Base-by-base conservation (phyloP, 2,329 filamentous ascomycete species). In the Claviceps sp. region DNA sequence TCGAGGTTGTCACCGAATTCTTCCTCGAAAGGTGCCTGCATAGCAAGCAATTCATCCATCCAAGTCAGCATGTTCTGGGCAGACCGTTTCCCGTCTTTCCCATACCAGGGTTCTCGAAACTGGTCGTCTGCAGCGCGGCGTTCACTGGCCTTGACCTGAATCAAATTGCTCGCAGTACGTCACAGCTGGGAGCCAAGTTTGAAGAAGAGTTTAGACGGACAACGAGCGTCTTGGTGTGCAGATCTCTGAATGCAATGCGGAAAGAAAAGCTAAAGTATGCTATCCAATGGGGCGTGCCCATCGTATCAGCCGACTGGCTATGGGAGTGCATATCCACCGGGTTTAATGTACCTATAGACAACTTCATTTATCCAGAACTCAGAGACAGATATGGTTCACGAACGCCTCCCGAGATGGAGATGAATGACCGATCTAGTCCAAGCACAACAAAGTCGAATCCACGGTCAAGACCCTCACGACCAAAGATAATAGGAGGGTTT, bases 1-100 rank as follows among this genome's bases (percentile, higher is more conserved):
- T 78, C 7, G 63, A 73, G 49, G 64, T 77, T 44, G 82, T 95
- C 36, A 97, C 89, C 11, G 89, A 95, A 63, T 94, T 93, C 75
- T 98, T 91, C 78, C 76, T 98, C 50, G 93, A 98, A 68, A 81
- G 82, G 47, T 97, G 91, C 64, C 72, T 98, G 41, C 82, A 90
- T 63, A 79, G 80, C 56, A 93, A 87, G 65, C 71, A 70, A 26
- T 78, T 91, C 59, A 74, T 88, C 47, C 72, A 85, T 34, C 88
- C 89, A 5, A 70, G 74, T 49, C 73, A 79, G 4, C 82, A 93
- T 24, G 75, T 87, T 42, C 76, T 94, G 24, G 89, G 88, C 54
- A 81, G 80, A 6, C 89, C 93, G 2, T 87, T 96, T 55, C 75
- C 81, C 5, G 69, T 71, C 34, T 85, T 88, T 57, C 85, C 82